Percentiles rank a stretch among this genome's conserved stretches.
These are phyloP conservation scores for Zygoascus meyerae DNA, from an alignment of 1,139 yeast genomes.

Conservation along the genomic window DNA sequence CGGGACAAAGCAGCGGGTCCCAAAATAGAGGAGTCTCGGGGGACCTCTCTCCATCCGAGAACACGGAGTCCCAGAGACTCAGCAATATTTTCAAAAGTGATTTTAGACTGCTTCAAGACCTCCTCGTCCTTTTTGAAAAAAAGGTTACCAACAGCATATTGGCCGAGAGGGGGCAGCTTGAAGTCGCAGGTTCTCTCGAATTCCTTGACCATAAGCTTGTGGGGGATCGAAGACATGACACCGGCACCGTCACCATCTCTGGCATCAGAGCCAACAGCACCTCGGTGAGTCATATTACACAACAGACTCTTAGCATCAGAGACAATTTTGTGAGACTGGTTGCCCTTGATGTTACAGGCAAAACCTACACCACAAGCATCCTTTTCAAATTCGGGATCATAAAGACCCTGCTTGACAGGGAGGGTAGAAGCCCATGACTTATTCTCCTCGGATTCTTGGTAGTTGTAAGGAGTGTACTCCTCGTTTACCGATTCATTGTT, in stretches of 20 bases:
- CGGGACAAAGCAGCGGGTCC: conserved; percentile 94
- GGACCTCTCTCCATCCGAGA: conserved; percentile 94
- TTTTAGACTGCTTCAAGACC: conserved; percentile 58
- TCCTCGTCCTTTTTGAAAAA: conserved; percentile 80
- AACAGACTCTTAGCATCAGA: conserved; percentile 78
- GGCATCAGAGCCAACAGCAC: conserved; percentile 94
- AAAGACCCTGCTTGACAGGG: conserved; percentile 83
- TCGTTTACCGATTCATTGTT: conserved; percentile 21
- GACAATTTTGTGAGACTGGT: conserved; percentile 82
- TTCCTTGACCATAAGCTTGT: conserved; percentile 77
- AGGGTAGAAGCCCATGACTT: conserved; percentile 88
- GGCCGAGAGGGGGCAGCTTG: conserved; percentile 68
- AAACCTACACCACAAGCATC: conserved; percentile 99
- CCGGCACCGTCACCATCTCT: conserved; percentile 99
- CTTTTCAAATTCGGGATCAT: conserved; percentile 89
- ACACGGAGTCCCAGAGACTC: conserved; percentile 68
- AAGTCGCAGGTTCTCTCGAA: conserved; percentile 54
- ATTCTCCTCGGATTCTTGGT: conserved; percentile 73
- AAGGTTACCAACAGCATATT: conserved; percentile 91
- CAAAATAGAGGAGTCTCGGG: conserved; percentile 84
- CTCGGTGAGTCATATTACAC: conserved; percentile 98
- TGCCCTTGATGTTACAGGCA: conserved; percentile 89
- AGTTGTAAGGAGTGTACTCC: conserved; percentile 44
- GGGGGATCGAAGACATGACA: conserved; percentile 88
- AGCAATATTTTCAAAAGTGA: conserved; percentile 78